Evolutionary conservation across 768 basidiomycete species (phyloP).

Genomic region (Tylopilus balloui): DNA sequence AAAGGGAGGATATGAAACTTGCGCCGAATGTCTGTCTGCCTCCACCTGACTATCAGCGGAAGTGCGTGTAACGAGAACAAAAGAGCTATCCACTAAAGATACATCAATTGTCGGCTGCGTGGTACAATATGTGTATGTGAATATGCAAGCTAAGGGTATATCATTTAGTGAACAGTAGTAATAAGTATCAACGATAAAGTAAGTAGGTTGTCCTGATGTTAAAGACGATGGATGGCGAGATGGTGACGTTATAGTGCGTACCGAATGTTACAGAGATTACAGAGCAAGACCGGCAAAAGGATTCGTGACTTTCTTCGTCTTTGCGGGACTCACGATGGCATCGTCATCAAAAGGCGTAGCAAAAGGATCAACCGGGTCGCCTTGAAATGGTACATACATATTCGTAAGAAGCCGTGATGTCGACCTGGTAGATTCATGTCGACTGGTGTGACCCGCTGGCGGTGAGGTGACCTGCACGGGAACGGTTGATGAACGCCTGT

Average conservation of each 20-base stretch:
- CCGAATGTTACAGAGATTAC: constrained; percentile 13
- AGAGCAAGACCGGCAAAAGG: constrained; percentile 42
- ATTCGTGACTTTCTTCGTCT: constrained; percentile 48
- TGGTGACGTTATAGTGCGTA: too few species aligned
- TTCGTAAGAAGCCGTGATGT: constrained; percentile 44
- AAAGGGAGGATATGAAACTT: neutral
- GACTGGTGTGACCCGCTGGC: constrained; percentile 13
- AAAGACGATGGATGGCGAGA: neutral
- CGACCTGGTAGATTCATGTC: constrained; percentile 28
- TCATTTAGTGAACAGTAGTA: constrained; percentile 5
- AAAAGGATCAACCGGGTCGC: constrained; percentile 47
- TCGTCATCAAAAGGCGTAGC: constrained; percentile 80
- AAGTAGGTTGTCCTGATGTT: constrained; percentile 1
- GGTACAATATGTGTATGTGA: neutral
- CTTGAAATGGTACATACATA: constrained; percentile 38
- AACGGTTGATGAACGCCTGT: constrained; percentile 21
- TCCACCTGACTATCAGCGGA: constrained; percentile 4
- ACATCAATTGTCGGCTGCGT: constrained; percentile 15
- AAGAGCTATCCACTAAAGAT: constrained; percentile 22
- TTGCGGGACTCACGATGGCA: constrained; percentile 33
- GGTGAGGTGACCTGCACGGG: constrained; percentile 17
- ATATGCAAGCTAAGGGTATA: constrained; percentile 10
- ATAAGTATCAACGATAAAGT: constrained; percentile 16
- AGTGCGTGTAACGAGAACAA: constrained; percentile 1
- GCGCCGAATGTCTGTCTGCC: constrained; percentile 6